Conservation (phyloP, 2,329 filamentous ascomycete genomes). For the Onygenales sp. region DNA sequence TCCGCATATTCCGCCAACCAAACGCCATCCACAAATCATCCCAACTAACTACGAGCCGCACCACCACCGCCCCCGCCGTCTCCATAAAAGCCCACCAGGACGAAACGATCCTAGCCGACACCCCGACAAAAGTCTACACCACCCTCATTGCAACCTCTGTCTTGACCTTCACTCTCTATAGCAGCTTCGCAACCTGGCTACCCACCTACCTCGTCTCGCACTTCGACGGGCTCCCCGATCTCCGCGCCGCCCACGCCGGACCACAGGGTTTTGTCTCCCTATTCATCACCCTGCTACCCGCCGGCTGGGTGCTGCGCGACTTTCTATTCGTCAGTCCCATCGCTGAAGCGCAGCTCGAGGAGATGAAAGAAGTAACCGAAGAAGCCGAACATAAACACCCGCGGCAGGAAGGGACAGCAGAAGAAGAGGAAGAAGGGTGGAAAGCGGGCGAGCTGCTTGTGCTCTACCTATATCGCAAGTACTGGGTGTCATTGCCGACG, state of each 20-base stretch:
- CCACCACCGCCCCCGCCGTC: background rate
- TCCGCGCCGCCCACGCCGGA: constrained; percentile 58
- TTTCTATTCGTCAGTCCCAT: constrained; percentile 62
- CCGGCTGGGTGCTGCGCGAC: constrained; percentile 61
- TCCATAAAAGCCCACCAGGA: constrained; percentile 43
- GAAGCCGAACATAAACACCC: background rate
- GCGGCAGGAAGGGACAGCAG: background rate
- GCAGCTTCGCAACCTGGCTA: constrained; percentile 60
- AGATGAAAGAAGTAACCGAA: constrained; percentile 11
- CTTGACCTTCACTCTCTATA: constrained; percentile 64
- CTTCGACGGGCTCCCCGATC: constrained; percentile 61
- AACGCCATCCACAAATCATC: constrained; percentile 37
- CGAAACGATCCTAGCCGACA: constrained; percentile 56
- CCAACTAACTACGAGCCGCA: constrained; percentile 27
- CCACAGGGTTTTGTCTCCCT: constrained; percentile 41
- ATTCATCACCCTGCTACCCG: constrained; percentile 49
- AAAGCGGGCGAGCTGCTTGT: constrained; percentile 56
- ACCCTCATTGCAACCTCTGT: constrained; percentile 60
- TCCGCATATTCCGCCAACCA: constrained; percentile 61
- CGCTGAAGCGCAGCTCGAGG: constrained; percentile 28
- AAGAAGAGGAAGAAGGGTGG: constrained; percentile 39
- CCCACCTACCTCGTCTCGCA: constrained; percentile 63
- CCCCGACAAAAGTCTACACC: constrained; percentile 53
- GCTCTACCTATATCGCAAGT: constrained; percentile 50
- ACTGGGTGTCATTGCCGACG: constrained; percentile 53